phyloP scores from a whole-genome alignment of 2,329 filamentous ascomycete species.

The Byssothecium circinans region DNA sequence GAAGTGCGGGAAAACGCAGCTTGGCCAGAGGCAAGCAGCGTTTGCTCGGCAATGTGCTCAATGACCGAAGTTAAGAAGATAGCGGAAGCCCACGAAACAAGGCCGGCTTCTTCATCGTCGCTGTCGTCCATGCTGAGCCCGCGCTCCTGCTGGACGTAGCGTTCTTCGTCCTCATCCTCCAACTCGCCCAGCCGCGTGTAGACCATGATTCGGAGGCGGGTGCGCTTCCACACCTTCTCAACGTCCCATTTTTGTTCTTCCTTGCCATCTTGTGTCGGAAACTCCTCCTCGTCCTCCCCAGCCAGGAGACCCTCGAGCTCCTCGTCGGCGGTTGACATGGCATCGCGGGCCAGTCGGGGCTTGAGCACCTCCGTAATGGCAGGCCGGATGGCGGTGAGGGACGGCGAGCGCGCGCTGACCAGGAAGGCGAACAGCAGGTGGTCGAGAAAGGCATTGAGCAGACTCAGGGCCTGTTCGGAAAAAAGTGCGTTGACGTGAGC shows the following conservation, averaged over 20 bases:
- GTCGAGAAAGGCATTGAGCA: slow-evolving; percentile 92
- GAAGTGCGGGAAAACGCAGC: slow-evolving; percentile 70
- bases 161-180: slow-evolving; percentile 96
- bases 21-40: slow-evolving; percentile 82
- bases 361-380: slow-evolving; percentile 87
- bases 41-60: slow-evolving; percentile 91
- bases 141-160: slow-evolving; percentile 76
- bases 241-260: slow-evolving; percentile 72
- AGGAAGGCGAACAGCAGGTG: slow-evolving; percentile 90
- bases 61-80: slow-evolving; percentile 96
- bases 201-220: slow-evolving; percentile 92
- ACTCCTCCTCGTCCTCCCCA: slow-evolving; percentile 62
- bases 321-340: slow-evolving; percentile 79
- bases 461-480: slow-evolving; percentile 69
- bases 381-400: slow-evolving; percentile 72
- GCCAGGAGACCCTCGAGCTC: slow-evolving; percentile 87
- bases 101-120: slow-evolving; percentile 43
- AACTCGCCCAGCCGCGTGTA: slow-evolving; percentile 95
- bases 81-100: slow-evolving; percentile 84
- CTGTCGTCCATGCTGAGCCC: slow-evolving; percentile 58
- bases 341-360: slow-evolving; percentile 82
- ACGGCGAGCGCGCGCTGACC: slow-evolving; percentile 75
- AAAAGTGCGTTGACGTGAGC: slow-evolving; percentile 71
- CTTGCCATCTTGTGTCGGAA: slow-evolving; percentile 30
- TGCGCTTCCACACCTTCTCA: slow-evolving; percentile 93